phyloP scores from a whole-genome alignment of 345 rosid species.

The Balakata baccata region DNA sequence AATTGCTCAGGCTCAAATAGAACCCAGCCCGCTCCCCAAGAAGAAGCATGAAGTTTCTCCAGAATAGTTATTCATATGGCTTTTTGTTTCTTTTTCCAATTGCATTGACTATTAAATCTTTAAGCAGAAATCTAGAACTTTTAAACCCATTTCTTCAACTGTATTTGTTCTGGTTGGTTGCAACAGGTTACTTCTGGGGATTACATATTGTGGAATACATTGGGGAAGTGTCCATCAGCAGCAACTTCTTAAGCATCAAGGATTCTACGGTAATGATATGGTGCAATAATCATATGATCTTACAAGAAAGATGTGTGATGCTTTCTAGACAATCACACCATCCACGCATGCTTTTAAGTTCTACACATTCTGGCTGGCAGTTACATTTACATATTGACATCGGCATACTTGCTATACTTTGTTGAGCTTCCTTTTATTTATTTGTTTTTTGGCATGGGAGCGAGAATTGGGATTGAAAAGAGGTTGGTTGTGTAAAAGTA shows the following conservation, averaged over 20 bases:
- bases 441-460: background rate
- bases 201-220: constrained; percentile 89
- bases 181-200: constrained; percentile 76
- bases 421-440: background rate
- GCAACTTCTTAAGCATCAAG: constrained; percentile 6
- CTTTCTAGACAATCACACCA: constrained; percentile 2
- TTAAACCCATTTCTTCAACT: background rate
- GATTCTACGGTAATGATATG: background rate
- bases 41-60: background rate
- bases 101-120: constrained; percentile 1
- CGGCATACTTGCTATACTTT: background rate
- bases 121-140: background rate
- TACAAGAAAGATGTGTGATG: background rate
- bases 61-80: background rate
- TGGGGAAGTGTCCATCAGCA: constrained; percentile 74
- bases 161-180: background rate
- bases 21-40: too few relatives aligned
- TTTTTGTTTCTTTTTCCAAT: background rate
- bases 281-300: background rate
- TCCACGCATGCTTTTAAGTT: background rate
- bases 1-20: too few relatives aligned
- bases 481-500: background rate
- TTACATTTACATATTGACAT: background rate
- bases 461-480: background rate
- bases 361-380: background rate